Conservation (phyloP, 208 protist genomes). For the Vickermania spadyakhi region DNA sequence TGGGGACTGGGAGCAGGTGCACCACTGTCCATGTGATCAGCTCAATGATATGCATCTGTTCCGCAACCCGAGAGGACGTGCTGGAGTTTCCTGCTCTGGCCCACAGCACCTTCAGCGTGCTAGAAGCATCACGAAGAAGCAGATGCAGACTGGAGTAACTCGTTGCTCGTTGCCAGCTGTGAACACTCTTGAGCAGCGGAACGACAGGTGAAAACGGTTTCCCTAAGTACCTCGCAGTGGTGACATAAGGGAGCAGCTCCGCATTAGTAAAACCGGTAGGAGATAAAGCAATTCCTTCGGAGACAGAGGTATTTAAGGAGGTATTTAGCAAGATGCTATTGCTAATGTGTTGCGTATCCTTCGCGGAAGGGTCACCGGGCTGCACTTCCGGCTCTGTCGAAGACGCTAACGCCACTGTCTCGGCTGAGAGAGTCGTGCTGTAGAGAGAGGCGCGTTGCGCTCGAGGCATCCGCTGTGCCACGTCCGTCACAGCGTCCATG, state of each 20-base stretch:
- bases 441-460: neutral
- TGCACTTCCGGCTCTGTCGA: conserved; percentile 15
- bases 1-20: conserved; percentile 46
- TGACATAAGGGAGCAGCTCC: conserved; percentile 24
- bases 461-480: conserved; percentile 27
- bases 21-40: conserved; percentile 61
- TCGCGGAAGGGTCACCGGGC: conserved; percentile 2
- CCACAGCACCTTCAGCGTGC: conserved; percentile 35
- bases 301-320: neutral
- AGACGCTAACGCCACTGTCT: too few relatives aligned
- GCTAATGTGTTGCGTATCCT: neutral
- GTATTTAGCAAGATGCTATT: neutral
- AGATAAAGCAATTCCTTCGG: neutral
- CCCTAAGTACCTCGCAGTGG: conserved; percentile 32
- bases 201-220: conserved; percentile 13
- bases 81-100: conserved; percentile 37
- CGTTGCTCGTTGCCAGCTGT: conserved; percentile 11
- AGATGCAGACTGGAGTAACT: conserved; percentile 16
- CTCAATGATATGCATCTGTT: conserved; percentile 72
- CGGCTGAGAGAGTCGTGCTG: too few relatives aligned
- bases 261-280: conserved; percentile 23
- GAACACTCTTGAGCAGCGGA: conserved; percentile 18
- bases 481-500: conserved; percentile 20
- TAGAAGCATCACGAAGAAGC: conserved; percentile 10
- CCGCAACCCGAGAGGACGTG: conserved; percentile 53